A percentile compares a stretch with the other conserved stretches of the same genome.
Conservation (phyloP, 2,329 filamentous ascomycete species). For the Fusarium brachygibbosum region DNA sequence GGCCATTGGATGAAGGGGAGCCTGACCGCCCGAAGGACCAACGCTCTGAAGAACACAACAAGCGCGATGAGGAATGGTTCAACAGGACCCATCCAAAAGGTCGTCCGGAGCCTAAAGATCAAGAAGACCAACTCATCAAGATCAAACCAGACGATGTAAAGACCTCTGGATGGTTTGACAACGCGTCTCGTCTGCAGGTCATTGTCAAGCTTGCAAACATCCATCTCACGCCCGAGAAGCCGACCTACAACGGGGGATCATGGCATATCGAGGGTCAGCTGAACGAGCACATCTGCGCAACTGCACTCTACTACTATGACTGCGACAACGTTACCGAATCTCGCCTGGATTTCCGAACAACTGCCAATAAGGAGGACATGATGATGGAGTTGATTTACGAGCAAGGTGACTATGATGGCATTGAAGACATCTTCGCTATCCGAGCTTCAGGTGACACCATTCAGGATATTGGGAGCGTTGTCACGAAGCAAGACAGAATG, state of each 20-base stretch:
- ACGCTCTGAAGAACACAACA: conserved; percentile 12
- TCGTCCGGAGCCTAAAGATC: conserved; percentile 18
- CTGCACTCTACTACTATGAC: conserved; percentile 73
- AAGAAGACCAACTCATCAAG: conserved; percentile 9
- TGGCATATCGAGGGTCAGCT: conserved; percentile 69
- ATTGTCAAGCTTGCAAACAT: conserved; percentile 75
- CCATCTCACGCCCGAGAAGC: conserved; percentile 70
- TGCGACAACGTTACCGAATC: conserved; percentile 70
- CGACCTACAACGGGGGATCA: conserved; percentile 64
- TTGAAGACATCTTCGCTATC: conserved; percentile 56
- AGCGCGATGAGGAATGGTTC: conserved; percentile 51
- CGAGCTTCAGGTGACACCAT: conserved; percentile 30
- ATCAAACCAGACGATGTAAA: conserved; percentile 46
- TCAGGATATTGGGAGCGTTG: conserved; percentile 61
- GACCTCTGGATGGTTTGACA: conserved; percentile 48
- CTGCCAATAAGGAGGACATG: conserved; percentile 52
- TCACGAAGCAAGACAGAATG: conserved; percentile 62
- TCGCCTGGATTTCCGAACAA: conserved; percentile 64
- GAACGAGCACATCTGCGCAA: conserved; percentile 75
- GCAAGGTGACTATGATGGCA: conserved; percentile 53
- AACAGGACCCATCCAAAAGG: conserved; percentile 42
- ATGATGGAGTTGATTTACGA: conserved; percentile 45
- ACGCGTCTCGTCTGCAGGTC: conserved; percentile 64
- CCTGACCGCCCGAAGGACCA: conserved; percentile 9
- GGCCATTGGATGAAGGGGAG: conserved; percentile 46